A percentile compares a stretch with the other conserved stretches of the same genome.
phyloP scores from a whole-genome alignment of 768 basidiomycete genomes.

The Rhodotorula graminis region DNA sequence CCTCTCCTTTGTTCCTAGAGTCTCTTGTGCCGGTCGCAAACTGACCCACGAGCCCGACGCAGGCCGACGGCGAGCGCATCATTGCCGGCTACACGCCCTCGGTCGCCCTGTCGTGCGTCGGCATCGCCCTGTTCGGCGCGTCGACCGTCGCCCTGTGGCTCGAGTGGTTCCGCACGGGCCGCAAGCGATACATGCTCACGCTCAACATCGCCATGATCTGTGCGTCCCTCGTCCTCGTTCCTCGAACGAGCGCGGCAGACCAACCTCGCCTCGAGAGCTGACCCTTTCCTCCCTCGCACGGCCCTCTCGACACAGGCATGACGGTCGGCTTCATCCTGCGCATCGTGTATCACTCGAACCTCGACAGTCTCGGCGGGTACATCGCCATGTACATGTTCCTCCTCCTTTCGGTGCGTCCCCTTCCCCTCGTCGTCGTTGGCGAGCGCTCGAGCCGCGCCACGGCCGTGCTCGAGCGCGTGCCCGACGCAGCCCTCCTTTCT shows the following conservation, averaged over 20 bases:
- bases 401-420: conserved; percentile 6
- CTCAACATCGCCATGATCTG: background rate
- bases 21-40: background rate
- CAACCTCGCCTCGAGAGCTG: too few relatives aligned
- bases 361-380: conserved; percentile 8
- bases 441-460: too few relatives aligned
- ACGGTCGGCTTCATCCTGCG: conserved; percentile 17
- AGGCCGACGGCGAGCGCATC: conserved; percentile 1
- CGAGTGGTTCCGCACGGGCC: background rate
- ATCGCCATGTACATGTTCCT: conserved; percentile 21
- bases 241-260: too few relatives aligned
- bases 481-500: too few relatives aligned
- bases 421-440: background rate
- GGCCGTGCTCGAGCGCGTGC: too few relatives aligned
- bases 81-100: conserved; percentile 18
- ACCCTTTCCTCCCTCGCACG: too few relatives aligned
- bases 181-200: background rate
- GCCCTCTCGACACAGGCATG: conserved; percentile 2
- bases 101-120: conserved; percentile 12
- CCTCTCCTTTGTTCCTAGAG: background rate
- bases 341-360: background rate
- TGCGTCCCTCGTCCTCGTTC: background rate
- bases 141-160: background rate
- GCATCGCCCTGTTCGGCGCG: conserved; percentile 5
- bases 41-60: background rate